A percentile compares a stretch with the other conserved stretches of the same genome.
phyloP scores from a whole-genome alignment of 306 rosid species.

The Vigna reflexopilosa region DNA sequence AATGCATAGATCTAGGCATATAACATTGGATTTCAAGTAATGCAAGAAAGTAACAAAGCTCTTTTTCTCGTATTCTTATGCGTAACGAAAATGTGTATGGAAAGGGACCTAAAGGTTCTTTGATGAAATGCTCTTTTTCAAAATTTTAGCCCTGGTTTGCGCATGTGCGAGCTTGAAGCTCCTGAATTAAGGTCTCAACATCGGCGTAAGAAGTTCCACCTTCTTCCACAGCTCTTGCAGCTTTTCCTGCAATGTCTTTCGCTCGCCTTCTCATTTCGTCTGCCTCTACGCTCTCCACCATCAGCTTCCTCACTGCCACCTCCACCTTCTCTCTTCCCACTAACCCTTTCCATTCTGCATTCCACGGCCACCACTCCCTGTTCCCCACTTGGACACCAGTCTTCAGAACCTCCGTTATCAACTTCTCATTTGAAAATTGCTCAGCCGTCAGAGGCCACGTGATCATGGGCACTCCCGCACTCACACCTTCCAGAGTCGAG shows the following conservation, averaged over 20 bases:
- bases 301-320: conserved; percentile 57
- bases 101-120: too few relatives aligned
- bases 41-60: too few relatives aligned
- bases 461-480: conserved; percentile 63
- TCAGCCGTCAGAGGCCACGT: conserved; percentile 82
- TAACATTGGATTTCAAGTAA: too few relatives aligned
- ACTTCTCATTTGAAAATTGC: conserved; percentile 74
- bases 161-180: conserved; percentile 37
- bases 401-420: conserved; percentile 58
- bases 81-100: too few relatives aligned
- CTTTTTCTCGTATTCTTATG: too few relatives aligned
- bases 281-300: conserved; percentile 57
- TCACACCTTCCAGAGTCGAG: conserved; percentile 66
- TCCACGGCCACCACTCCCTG: conserved; percentile 58
- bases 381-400: conserved; percentile 70
- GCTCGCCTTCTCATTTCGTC: conserved; percentile 60
- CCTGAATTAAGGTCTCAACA: conserved; percentile 51
- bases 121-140: too few relatives aligned
- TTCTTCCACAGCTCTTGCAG: conserved; percentile 54
- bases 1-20: too few relatives aligned
- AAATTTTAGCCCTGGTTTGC: background rate
- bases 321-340: conserved; percentile 58
- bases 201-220: conserved; percentile 61
- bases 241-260: conserved; percentile 46
- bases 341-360: conserved; percentile 45